Percentiles rank a stretch among this genome's conserved stretches.
Evolutionary conservation across 768 basidiomycete genomes (phyloP).

Genomic region (Auriscalpium microsporum): DNA sequence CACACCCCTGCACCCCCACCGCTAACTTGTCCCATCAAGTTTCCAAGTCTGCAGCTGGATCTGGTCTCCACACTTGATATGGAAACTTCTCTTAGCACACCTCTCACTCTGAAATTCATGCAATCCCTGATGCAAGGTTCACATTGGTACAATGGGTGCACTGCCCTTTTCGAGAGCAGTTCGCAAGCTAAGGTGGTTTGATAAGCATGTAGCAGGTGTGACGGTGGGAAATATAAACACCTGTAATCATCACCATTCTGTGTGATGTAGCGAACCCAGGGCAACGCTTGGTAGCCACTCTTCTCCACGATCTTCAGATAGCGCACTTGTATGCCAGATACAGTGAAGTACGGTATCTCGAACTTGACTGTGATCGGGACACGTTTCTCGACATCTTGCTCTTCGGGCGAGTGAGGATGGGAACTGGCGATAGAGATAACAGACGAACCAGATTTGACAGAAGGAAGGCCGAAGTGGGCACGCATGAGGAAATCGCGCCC

Average conservation of each 20-base stretch:
- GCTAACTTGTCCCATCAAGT: too few relatives aligned
- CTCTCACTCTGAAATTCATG: too few relatives aligned
- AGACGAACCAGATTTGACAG: conserved; percentile 76
- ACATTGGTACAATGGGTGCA: conserved; percentile 43
- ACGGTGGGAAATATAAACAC: conserved; percentile 30
- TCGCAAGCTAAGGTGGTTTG: conserved; percentile 40
- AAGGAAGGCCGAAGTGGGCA: conserved; percentile 94
- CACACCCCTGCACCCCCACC: too few relatives aligned
- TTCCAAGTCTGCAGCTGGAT: too few relatives aligned
- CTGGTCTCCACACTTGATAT: too few relatives aligned
- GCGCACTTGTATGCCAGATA: conserved; percentile 94
- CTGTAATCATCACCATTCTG: conserved; percentile 91
- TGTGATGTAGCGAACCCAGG: conserved; percentile 93
- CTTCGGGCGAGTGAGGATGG: conserved; percentile 19
- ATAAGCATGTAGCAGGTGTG: background rate
- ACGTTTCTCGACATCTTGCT: conserved; percentile 78
- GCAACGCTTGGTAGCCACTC: conserved; percentile 92
- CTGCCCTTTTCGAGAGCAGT: conserved; percentile 70
- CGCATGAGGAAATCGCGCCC: conserved; percentile 97
- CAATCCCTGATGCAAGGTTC: background rate
- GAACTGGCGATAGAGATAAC: background rate
- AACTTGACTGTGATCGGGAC: conserved; percentile 96
- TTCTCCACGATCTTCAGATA: conserved; percentile 99
- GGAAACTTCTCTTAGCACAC: too few relatives aligned
- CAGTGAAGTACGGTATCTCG: conserved; percentile 98